Evolutionary conservation across 345 rosid species (phyloP), one percentile per base, ranked within the genome.

Genomic region (Angophora floribunda): DNA sequence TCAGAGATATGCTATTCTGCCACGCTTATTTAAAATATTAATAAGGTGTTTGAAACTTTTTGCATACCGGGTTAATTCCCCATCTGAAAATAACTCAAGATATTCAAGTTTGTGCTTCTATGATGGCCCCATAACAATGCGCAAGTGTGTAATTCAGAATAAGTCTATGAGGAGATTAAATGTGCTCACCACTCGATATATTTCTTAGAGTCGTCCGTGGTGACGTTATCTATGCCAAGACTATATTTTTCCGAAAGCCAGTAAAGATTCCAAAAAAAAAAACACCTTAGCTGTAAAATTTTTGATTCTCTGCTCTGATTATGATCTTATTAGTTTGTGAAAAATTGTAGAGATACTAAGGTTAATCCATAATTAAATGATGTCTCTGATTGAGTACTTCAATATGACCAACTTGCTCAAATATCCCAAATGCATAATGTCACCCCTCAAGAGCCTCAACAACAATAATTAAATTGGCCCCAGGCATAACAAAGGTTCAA

Each of bases 251-350:
- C 1, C 17, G 0, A 65, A 65, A 65, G 78, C 78, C 19, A n/a
- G 2, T n/a, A 63, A 63, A n/a, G 19, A n/a, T 63, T 6, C 41
- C 41, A 10, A 57, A 57, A 61, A 12, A 28, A 57, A 24, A 57
- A 28, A 61, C 3, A 0, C 5, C 17, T 63, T n/a, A 0, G 4
- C 19, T n/a, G 0, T n/a, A 63, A 13, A 63, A n/a, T 0, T 0
- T 3, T 63, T 63, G 36, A n/a, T 63, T 63, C 1, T n/a, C n/a
- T 28, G 28, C 36, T 63, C 15, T 63, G 75, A 3, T n/a, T 63
- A 28, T n/a, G 75, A 63, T 63, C 9, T 63, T 13, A 63, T 63
- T 63, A 21, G 61, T 55, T 55, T 55, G 28, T 55, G 28, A 55
- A 55, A 55, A 55, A 55, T 22, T 55, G 61, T 55, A 22, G 61